Evolutionary conservation across 1,284 basidiomycete species (phyloP).

Genomic region (Tetrapyrgos nigripes): DNA sequence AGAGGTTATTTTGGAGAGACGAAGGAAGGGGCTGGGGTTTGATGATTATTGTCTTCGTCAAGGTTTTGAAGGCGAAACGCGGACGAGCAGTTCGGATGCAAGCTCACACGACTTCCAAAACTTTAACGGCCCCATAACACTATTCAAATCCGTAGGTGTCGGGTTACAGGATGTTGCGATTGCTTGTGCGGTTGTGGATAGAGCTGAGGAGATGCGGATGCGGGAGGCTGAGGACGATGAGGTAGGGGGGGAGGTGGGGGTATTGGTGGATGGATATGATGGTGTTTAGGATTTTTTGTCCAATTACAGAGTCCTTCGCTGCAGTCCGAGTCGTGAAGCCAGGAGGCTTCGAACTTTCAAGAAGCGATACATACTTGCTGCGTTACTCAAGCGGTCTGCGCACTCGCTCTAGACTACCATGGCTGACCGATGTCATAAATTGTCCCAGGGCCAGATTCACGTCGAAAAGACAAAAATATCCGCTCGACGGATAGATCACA

Average conservation of each 20-base stretch:
- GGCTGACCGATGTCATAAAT: too few species aligned
- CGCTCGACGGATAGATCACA: too few species aligned
- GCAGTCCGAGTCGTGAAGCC: too few species aligned
- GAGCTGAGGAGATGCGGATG: slow-evolving; percentile 37
- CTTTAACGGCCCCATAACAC: slow-evolving; percentile 57
- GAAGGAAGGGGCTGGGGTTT: slow-evolving; percentile 29
- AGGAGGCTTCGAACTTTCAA: too few species aligned
- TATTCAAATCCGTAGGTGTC: slow-evolving; percentile 83
- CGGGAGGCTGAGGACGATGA: not conserved
- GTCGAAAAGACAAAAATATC: too few species aligned
- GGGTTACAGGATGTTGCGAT: slow-evolving; percentile 82
- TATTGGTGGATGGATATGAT: slow-evolving; percentile 11
- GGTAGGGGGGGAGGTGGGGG: not conserved
- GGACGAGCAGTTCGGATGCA: slow-evolving; percentile 1
- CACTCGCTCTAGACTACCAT: too few species aligned
- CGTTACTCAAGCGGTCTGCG: too few species aligned
- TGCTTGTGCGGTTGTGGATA: slow-evolving; percentile 51
- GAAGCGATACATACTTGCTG: too few species aligned
- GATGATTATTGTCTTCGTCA: too few species aligned
- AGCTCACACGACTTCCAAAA: slow-evolving; percentile 18
- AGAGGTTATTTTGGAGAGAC: slow-evolving; percentile 48
- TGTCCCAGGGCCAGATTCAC: too few species aligned
- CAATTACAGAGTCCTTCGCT: too few species aligned
- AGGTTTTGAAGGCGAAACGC: slow-evolving; percentile 32
- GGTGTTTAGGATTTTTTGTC: not conserved